Evolutionary conservation across 495 filamentous ascomycete species (phyloP).

Genomic region (Penicillium desertorum): DNA sequence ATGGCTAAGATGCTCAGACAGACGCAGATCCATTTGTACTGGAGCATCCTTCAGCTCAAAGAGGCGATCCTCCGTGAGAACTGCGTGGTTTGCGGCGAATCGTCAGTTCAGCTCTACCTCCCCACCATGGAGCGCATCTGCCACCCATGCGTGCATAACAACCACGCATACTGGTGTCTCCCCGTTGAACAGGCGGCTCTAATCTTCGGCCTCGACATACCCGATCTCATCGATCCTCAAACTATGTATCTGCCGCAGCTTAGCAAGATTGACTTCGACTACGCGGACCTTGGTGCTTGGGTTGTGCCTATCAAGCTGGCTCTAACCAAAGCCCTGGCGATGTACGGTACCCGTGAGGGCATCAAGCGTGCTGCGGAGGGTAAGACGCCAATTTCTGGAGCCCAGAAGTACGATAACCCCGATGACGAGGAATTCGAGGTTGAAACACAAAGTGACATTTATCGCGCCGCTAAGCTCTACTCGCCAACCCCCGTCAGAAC

Average conservation of each 20-base stretch:
- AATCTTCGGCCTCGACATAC: neutral
- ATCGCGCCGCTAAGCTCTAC: neutral
- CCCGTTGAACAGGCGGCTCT: neutral
- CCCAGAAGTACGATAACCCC: too few relatives aligned
- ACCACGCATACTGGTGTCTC: conserved; percentile 1
- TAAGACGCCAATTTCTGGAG: too few relatives aligned
- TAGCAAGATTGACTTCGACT: neutral
- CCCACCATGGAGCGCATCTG: neutral
- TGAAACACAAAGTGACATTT: neutral
- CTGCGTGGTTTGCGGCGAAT: neutral
- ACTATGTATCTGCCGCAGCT: neutral
- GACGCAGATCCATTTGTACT: neutral
- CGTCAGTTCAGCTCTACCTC: neutral
- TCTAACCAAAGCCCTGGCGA: neutral
- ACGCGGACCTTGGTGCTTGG: neutral
- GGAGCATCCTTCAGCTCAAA: neutral
- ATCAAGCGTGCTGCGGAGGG: neutral
- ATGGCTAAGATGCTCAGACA: neutral
- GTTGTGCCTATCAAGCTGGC: neutral
- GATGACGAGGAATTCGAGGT: neutral
- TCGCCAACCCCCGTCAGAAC: neutral
- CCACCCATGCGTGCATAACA: conserved; percentile 1
- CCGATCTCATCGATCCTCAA: neutral
- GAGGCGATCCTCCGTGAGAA: neutral
- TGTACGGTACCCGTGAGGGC: neutral